phyloP scores from a whole-genome alignment of 805 yeast species.

The Yamadazyma tumulicola region DNA sequence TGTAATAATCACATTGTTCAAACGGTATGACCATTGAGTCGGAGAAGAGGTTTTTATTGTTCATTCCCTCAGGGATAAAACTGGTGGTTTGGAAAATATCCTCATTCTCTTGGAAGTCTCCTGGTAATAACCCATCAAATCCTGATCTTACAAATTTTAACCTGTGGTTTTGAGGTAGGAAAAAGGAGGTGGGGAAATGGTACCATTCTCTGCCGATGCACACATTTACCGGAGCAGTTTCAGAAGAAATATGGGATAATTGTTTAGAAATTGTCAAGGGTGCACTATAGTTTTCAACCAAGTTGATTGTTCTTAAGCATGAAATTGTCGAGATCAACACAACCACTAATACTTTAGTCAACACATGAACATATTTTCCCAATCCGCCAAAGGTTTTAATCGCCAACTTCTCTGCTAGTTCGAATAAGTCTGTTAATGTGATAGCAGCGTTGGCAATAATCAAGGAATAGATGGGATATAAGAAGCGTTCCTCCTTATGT shows the following conservation, averaged over 20 bases:
- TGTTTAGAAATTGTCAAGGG: slow-evolving; percentile 43
- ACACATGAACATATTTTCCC: background rate
- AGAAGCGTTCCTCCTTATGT: slow-evolving; percentile 89
- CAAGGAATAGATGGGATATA: slow-evolving; percentile 80
- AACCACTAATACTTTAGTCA: background rate
- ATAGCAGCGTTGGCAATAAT: slow-evolving; percentile 59
- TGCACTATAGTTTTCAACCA: slow-evolving; percentile 66
- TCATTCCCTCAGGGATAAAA: slow-evolving; percentile 61
- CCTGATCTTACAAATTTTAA: slow-evolving; percentile 70
- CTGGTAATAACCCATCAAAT: slow-evolving; percentile 85
- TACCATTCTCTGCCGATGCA: slow-evolving; percentile 97
- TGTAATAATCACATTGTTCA: slow-evolving; percentile 59
- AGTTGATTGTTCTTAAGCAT: slow-evolving; percentile 52
- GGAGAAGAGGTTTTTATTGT: slow-evolving; percentile 68
- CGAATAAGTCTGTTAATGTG: background rate
- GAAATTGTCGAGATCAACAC: slow-evolving; percentile 16
- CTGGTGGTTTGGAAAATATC: slow-evolving; percentile 35
- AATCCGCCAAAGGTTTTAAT: background rate
- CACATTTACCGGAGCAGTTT: slow-evolving; percentile 38
- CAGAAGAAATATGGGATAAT: background rate
- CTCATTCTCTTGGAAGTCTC: slow-evolving; percentile 61
- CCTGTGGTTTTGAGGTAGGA: slow-evolving; percentile 62
- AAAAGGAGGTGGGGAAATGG: slow-evolving; percentile 84
- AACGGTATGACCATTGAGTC: slow-evolving; percentile 49
- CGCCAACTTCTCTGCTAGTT: background rate